Conservation (phyloP, 2,329 filamentous ascomycete genomes). For the Lasiodiplodia gonubiensis region DNA sequence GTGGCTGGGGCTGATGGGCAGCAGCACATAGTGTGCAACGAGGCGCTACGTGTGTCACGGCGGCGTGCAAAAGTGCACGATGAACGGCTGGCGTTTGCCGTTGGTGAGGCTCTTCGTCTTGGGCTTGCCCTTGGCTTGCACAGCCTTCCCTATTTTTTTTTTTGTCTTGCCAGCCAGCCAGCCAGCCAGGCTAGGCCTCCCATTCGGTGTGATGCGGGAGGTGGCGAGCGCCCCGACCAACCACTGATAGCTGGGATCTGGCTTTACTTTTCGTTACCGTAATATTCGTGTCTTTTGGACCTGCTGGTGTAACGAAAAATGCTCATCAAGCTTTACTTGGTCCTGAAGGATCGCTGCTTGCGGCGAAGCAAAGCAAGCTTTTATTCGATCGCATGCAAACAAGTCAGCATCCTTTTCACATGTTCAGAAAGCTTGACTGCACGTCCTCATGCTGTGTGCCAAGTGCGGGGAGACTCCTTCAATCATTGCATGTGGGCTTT, state of each 20-base stretch:
- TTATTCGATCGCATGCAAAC: too few relatives aligned
- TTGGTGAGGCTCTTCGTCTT: slow-evolving; percentile 10
- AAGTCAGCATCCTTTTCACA: not conserved
- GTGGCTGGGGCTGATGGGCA: not conserved
- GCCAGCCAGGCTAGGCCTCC: not conserved
- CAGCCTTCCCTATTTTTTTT: not conserved
- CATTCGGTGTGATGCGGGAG: not conserved
- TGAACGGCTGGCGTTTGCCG: not conserved
- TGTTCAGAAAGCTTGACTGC: slow-evolving; percentile 10
- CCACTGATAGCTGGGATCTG: not conserved
- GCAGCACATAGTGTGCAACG: not conserved
- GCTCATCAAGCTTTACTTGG: slow-evolving; percentile 4
- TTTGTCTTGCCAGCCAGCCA: not conserved
- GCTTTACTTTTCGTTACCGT: not conserved
- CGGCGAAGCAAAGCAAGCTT: not conserved
- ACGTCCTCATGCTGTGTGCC: not conserved
- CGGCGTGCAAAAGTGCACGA: not conserved
- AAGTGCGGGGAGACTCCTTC: not conserved
- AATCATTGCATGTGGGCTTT: slow-evolving; percentile 9
- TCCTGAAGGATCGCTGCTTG: not conserved
- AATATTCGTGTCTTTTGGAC: not conserved
- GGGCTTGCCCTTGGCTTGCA: not conserved
- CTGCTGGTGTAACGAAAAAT: not conserved
- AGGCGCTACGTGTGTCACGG: not conserved
- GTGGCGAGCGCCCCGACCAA: slow-evolving; percentile 5